Evolutionary conservation across 768 basidiomycete species (phyloP).

Genomic region (Gloeopeniophorella convolvens): DNA sequence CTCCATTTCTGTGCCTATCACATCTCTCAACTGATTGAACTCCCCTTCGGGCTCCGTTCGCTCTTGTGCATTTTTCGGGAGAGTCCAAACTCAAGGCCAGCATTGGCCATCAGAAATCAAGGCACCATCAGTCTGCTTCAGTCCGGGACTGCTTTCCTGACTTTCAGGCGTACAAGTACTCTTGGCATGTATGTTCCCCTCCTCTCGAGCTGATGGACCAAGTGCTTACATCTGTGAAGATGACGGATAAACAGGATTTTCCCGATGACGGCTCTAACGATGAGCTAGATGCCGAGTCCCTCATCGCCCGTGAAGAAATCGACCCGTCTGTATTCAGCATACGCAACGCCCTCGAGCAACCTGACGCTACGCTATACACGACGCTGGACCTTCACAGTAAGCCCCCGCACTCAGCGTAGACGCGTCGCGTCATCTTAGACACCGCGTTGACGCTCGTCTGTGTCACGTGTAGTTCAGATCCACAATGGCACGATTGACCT

Average conservation of each 20-base stretch:
- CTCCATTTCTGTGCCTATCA: too few species aligned
- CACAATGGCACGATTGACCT: conserved; percentile 67
- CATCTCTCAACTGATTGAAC: too few species aligned
- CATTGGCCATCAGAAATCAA: too few species aligned
- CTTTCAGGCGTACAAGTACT: not conserved
- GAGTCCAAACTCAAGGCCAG: too few species aligned
- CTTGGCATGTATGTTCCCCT: too few species aligned
- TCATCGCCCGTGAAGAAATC: conserved; percentile 16
- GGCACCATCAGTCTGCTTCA: too few species aligned
- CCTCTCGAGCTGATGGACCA: too few species aligned
- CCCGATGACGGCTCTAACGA: conserved; percentile 7
- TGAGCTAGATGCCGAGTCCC: conserved; percentile 17
- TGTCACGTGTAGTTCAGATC: conserved; percentile 44
- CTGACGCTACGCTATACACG: conserved; percentile 23
- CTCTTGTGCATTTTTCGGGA: too few species aligned
- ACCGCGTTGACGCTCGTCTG: not conserved
- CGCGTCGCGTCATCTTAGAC: not conserved
- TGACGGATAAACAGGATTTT: conserved; percentile 5
- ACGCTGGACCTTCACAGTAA: conserved; percentile 24
- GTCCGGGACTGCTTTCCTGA: too few species aligned
- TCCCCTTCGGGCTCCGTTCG: too few species aligned
- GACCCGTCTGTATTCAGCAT: conserved; percentile 21
- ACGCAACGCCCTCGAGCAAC: conserved; percentile 22
- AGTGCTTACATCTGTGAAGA: too few species aligned
- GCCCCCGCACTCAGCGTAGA: not conserved